Conservation (phyloP, 768 basidiomycete species). For the Boletus insuetus region DNA sequence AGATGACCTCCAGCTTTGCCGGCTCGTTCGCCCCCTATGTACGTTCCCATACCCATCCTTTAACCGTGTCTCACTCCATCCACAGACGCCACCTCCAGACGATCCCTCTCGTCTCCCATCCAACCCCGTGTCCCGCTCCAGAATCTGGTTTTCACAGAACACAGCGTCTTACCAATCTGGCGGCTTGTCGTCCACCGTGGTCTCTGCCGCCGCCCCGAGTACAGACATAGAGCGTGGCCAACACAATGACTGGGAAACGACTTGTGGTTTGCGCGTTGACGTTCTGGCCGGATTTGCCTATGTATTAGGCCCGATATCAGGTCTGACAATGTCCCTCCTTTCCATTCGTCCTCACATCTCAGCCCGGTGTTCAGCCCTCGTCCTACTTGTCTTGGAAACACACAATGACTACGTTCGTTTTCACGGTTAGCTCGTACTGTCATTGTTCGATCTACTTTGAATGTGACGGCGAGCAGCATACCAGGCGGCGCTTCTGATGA, state of each 20-base stretch:
- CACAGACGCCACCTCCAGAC: constrained; percentile 58
- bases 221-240: constrained; percentile 39
- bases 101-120: constrained; percentile 35
- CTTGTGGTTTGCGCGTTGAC: constrained; percentile 65
- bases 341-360: not conserved
- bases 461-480: constrained; percentile 51
- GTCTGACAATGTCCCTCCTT: constrained; percentile 37
- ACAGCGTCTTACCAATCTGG: constrained; percentile 69
- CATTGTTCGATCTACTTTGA: constrained; percentile 4
- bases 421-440: constrained; percentile 51
- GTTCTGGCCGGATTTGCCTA: constrained; percentile 63
- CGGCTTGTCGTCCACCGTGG: constrained; percentile 50
- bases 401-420: constrained; percentile 76
- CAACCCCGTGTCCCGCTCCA: constrained; percentile 12
- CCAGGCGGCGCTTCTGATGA: constrained; percentile 70
- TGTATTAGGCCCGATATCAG: constrained; percentile 67
- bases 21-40: constrained; percentile 66
- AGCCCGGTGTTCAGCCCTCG: constrained; percentile 44
- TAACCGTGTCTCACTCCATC: not conserved
- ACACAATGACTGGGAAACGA: constrained; percentile 68
- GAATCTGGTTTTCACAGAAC: constrained; percentile 53
- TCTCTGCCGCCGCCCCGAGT: constrained; percentile 39
- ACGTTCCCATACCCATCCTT: constrained; percentile 14
- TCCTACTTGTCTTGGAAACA: constrained; percentile 70
- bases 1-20: constrained; percentile 7